phyloP scores from a whole-genome alignment of 208 protist genomes.

The Vickermania spadyakhi region DNA sequence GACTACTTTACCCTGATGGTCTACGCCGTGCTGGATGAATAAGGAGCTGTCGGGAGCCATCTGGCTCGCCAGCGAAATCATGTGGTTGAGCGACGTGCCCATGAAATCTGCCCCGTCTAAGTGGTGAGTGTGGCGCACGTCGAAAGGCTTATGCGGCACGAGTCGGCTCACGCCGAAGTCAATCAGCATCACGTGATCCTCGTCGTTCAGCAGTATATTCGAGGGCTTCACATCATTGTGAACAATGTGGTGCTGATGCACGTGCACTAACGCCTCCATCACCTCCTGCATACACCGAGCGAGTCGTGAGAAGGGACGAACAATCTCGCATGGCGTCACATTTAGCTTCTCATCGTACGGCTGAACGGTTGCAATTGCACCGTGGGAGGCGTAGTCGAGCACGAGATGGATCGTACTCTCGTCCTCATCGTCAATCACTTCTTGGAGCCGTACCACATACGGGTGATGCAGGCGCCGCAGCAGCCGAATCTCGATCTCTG shows the following conservation, averaged over 20 bases:
- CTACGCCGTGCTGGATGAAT: slow-evolving; percentile 26
- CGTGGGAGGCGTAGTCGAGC: slow-evolving; percentile 33
- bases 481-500: slow-evolving; percentile 87
- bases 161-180: slow-evolving; percentile 43
- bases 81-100: background rate
- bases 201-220: slow-evolving; percentile 34
- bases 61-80: slow-evolving; percentile 3
- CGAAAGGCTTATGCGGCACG: slow-evolving; percentile 1
- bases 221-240: slow-evolving; percentile 66
- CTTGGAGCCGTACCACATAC: slow-evolving; percentile 84
- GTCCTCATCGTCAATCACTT: slow-evolving; percentile 93
- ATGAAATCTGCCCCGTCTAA: background rate
- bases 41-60: slow-evolving; percentile 32
- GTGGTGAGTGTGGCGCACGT: background rate
- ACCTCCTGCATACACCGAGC: slow-evolving; percentile 30
- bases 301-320: slow-evolving; percentile 27
- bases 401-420: slow-evolving; percentile 73
- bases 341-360: slow-evolving; percentile 13
- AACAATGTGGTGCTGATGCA: slow-evolving; percentile 34
- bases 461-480: slow-evolving; percentile 90
- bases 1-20: slow-evolving; percentile 18
- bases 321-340: slow-evolving; percentile 14
- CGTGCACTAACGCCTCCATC: slow-evolving; percentile 22
- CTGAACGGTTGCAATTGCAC: slow-evolving; percentile 19
- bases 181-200: slow-evolving; percentile 18